Evolutionary conservation across 805 yeast genomes (phyloP).

Genomic region (Cyberlindnera mrakii): DNA sequence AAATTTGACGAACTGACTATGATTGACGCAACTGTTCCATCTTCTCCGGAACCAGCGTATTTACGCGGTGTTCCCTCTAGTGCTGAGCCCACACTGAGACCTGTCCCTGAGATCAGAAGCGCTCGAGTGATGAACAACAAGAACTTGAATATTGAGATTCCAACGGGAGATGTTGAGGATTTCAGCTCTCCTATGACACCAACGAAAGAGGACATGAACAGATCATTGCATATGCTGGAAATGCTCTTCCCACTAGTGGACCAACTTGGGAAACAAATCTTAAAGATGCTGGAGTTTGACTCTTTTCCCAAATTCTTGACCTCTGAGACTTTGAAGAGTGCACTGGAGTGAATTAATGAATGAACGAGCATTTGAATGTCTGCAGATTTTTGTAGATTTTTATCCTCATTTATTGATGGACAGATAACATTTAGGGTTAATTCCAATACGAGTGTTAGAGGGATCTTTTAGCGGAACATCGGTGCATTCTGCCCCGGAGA

Average conservation of each 20-base stretch:
- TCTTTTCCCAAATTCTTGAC: constrained; percentile 64
- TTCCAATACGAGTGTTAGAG: too few species aligned
- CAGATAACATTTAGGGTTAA: too few species aligned
- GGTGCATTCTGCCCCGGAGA: too few species aligned
- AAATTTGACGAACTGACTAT: constrained; percentile 8
- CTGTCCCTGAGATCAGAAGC: neutral
- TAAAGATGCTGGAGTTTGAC: constrained; percentile 61
- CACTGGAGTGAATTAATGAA: constrained; percentile 8
- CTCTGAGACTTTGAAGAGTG: constrained; percentile 33
- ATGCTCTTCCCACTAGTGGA: constrained; percentile 38
- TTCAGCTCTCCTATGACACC: constrained; percentile 23
- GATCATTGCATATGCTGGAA: constrained; percentile 31
- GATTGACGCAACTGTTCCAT: neutral
- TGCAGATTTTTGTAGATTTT: too few species aligned
- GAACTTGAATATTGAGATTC: constrained; percentile 18
- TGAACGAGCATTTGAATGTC: too few species aligned
- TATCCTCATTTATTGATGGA: too few species aligned
- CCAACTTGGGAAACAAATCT: constrained; percentile 44
- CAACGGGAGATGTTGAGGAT: neutral
- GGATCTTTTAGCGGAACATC: too few species aligned
- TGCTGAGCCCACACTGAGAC: too few species aligned
- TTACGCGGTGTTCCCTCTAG: neutral
- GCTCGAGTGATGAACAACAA: constrained; percentile 8
- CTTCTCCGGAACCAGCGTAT: constrained; percentile 3
- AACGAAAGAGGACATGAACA: constrained; percentile 26